Percentiles rank a stretch among this genome's conserved stretches.
Evolutionary conservation across 2,329 filamentous ascomycete genomes (phyloP).

Genomic region (Fusarium sp.): DNA sequence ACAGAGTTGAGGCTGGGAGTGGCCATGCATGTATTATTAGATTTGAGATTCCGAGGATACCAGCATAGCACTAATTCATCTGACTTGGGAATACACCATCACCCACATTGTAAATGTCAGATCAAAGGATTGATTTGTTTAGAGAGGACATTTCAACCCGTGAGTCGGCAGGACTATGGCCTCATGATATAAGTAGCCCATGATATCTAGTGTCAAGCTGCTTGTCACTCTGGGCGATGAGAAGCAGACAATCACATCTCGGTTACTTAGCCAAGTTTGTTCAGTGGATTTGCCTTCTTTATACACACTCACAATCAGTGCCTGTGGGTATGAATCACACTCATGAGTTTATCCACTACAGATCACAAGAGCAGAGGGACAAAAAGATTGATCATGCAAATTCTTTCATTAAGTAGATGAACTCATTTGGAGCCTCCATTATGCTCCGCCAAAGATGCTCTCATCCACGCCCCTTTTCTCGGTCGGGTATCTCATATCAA

Average conservation of each 20-base stretch:
- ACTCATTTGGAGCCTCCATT: slow-evolving; percentile 2
- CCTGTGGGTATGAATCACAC: neutral
- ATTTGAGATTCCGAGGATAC: neutral
- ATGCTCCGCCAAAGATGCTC: neutral
- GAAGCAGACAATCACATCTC: neutral
- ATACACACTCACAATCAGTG: too few species aligned
- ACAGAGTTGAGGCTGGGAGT: neutral
- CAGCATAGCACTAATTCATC: neutral
- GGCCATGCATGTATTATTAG: neutral
- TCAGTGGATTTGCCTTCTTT: too few species aligned
- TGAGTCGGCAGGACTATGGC: too few species aligned
- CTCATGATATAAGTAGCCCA: neutral
- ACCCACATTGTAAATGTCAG: neutral
- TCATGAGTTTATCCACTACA: neutral
- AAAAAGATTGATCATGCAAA: neutral
- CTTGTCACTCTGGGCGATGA: neutral
- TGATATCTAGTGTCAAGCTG: neutral
- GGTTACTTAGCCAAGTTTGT: neutral
- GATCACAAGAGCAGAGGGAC: neutral
- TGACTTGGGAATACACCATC: neutral
- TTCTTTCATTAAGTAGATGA: neutral
- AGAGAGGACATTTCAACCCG: neutral
- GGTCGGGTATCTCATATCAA: slow-evolving; percentile 37
- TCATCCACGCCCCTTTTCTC: slow-evolving; percentile 5
- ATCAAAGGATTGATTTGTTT: neutral